phyloP scores from a whole-genome alignment of 140 eudicot species.

The Ambrosia hybrid region DNA sequence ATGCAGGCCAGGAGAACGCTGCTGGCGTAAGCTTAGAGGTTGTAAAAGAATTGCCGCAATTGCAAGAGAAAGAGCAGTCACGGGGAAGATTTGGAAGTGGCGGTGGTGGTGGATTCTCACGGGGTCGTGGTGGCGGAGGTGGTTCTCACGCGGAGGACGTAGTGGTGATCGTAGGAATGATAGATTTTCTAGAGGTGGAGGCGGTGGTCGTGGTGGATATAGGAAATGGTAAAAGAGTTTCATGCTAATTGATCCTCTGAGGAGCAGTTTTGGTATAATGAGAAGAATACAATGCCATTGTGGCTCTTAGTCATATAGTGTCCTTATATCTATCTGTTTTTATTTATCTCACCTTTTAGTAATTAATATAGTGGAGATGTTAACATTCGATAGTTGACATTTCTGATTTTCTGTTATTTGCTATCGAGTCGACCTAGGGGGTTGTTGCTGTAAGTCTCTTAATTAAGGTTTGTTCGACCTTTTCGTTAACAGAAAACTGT shows the following conservation, averaged over 20 bases:
- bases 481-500: too few species aligned
- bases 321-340: too few species aligned
- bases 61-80: constrained; percentile 72
- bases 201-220: constrained; percentile 39
- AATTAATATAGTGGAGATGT: neutral
- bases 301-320: too few species aligned
- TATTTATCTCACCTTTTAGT: neutral
- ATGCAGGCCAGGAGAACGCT: constrained; percentile 70
- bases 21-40: constrained; percentile 68
- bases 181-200: constrained; percentile 45
- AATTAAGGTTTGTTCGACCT: too few species aligned
- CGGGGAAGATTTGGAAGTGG: constrained; percentile 64
- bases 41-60: constrained; percentile 64
- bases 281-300: too few species aligned
- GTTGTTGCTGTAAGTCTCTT: too few species aligned
- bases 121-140: constrained; percentile 30
- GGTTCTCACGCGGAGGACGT: constrained; percentile 28
- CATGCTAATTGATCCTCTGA: neutral
- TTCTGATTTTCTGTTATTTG: neutral
- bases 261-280: constrained; percentile 23
- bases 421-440: neutral
- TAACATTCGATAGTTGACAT: neutral
- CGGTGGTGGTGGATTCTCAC: constrained; percentile 42
- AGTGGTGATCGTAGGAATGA: constrained; percentile 34
- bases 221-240: constrained; percentile 53